Evolutionary conservation across 768 basidiomycete genomes (phyloP).

Genomic region (Nidularia pulvinata): DNA sequence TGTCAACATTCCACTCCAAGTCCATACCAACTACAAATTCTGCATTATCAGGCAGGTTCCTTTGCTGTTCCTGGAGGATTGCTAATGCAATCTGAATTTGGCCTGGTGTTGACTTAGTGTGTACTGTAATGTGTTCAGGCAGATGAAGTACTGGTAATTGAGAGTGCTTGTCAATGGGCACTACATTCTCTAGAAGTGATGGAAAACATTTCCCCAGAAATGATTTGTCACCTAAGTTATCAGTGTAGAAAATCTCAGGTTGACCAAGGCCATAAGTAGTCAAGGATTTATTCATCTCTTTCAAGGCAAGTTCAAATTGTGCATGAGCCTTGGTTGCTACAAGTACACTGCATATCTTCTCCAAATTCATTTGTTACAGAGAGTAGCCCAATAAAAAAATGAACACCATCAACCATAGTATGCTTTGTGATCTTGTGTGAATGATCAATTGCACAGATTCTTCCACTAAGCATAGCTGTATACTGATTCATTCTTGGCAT

Average conservation of each 20-base stretch:
- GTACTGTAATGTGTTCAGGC: slow-evolving; percentile 4
- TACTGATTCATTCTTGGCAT: slow-evolving; percentile 16
- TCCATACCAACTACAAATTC: neutral
- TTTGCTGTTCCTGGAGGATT: neutral
- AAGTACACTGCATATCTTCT: slow-evolving; percentile 13
- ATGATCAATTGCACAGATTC: slow-evolving; percentile 20
- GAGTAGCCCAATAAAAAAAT: slow-evolving; percentile 18
- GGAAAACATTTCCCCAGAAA: slow-evolving; percentile 16
- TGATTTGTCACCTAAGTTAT: slow-evolving; percentile 11
- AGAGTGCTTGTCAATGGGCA: slow-evolving; percentile 17
- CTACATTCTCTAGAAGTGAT: slow-evolving; percentile 15
- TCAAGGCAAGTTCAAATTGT: slow-evolving; percentile 15
- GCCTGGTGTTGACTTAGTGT: neutral
- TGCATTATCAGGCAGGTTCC: neutral
- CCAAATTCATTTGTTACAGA: slow-evolving; percentile 22
- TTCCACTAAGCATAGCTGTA: slow-evolving; percentile 12
- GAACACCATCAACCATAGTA: slow-evolving; percentile 19
- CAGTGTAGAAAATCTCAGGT: slow-evolving; percentile 10
- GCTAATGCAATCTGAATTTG: neutral
- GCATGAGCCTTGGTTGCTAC: slow-evolving; percentile 25
- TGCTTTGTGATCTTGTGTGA: slow-evolving; percentile 22
- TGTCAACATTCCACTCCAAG: neutral
- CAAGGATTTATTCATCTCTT: slow-evolving; percentile 7
- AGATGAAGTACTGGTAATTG: slow-evolving; percentile 10
- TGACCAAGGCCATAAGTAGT: slow-evolving; percentile 10